Evolutionary conservation across 352 stramenopile genomes (phyloP).

Genomic region (Blastocystis sp.): DNA sequence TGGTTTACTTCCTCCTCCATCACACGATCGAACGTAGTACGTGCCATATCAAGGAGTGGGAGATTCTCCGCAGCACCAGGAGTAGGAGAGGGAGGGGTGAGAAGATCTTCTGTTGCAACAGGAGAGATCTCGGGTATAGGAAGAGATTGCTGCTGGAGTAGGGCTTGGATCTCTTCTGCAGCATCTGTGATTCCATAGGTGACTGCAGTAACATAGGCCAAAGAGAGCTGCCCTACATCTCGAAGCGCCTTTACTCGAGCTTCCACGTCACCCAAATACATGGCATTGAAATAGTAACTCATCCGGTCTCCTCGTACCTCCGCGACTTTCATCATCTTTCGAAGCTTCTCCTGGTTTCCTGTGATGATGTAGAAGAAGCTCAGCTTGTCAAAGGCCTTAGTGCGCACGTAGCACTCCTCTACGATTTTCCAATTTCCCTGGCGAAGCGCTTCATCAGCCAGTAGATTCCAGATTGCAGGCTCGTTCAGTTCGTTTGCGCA

Average conservation of each 20-base stretch:
- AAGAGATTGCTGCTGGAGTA: constrained; percentile 82
- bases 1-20: constrained; percentile 64
- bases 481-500: constrained; percentile 77
- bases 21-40: constrained; percentile 73
- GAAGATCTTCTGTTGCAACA: constrained; percentile 67
- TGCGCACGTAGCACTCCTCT: constrained; percentile 98
- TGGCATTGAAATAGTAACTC: constrained; percentile 93
- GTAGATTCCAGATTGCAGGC: constrained; percentile 89
- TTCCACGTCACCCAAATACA: constrained; percentile 90
- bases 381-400: constrained; percentile 98
- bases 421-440: constrained; percentile 98
- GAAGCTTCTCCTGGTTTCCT: constrained; percentile 94
- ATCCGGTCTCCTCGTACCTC: constrained; percentile 95
- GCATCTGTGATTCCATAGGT: constrained; percentile 89
- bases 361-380: constrained; percentile 98
- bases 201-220: constrained; percentile 90
- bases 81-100: constrained; percentile 65
- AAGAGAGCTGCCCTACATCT: constrained; percentile 84
- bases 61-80: constrained; percentile 85
- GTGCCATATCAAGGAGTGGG: constrained; percentile 87
- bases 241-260: constrained; percentile 90
- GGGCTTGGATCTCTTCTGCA: constrained; percentile 72
- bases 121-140: constrained; percentile 64
- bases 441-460: constrained; percentile 89
- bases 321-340: constrained; percentile 98